A percentile compares a stretch with the other conserved stretches of the same genome.
phyloP scores from a whole-genome alignment of 768 basidiomycete species.

The Kwoniella sp. region DNA sequence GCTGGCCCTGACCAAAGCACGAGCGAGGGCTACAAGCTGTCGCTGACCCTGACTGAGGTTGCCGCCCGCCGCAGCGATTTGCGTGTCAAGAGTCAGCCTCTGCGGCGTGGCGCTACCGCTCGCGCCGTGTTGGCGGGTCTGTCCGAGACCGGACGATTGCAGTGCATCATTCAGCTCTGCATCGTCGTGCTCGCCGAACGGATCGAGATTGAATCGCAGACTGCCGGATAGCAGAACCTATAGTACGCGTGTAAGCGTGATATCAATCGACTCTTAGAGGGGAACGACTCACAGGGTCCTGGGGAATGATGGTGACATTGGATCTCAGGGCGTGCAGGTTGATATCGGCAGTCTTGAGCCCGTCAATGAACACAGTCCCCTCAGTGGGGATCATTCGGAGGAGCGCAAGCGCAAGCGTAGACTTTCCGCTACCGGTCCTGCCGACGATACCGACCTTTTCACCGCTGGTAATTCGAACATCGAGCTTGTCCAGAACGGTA shows the following conservation, averaged over 20 bases:
- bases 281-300: conserved; percentile 51
- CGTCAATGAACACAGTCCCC: conserved; percentile 60
- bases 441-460: conserved; percentile 64
- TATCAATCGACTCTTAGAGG: background rate
- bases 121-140: conserved; percentile 12
- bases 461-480: conserved; percentile 59
- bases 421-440: conserved; percentile 61
- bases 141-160: conserved; percentile 38
- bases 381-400: conserved; percentile 60
- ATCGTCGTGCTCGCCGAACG: conserved; percentile 59
- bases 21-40: conserved; percentile 60
- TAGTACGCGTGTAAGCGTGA: too few relatives aligned
- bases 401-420: conserved; percentile 54
- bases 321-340: conserved; percentile 60
- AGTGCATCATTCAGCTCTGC: conserved; percentile 43
- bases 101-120: conserved; percentile 36
- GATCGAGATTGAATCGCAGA: conserved; percentile 56
- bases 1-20: conserved; percentile 60
- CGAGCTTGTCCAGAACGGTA: conserved; percentile 61
- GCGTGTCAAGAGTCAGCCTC: conserved; percentile 46
- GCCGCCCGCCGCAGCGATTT: conserved; percentile 50
- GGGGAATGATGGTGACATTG: conserved; percentile 63
- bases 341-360: conserved; percentile 54
- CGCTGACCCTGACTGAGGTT: conserved; percentile 59
- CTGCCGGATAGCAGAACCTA: conserved; percentile 59